Evolutionary conservation across 306 rosid species (phyloP), one percentile per base, ranked within the genome.

Genomic region (Prinsepia uniflora): DNA sequence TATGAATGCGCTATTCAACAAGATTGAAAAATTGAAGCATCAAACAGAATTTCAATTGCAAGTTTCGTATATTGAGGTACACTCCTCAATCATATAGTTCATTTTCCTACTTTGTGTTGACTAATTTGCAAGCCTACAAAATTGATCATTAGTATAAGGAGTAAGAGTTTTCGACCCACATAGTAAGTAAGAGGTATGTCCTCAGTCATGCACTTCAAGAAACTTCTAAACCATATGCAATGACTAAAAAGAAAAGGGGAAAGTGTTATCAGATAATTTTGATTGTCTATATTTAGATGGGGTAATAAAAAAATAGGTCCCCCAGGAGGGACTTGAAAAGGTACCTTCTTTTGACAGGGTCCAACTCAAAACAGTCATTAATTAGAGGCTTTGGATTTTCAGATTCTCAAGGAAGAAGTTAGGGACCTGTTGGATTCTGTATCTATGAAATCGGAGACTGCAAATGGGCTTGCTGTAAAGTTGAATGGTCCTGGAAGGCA

Each of bases 331-430:
- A 24, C 30, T 24, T 24, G 30, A 24, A 24, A 24, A 24, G 30
- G 30, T 0, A 24, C 30, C 30, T 24, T 24, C 30, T 24, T 24
- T 24, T 24, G 30, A 24, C 30, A 24, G 30, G 30, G 30, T 24
- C 30, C 30, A 24, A 24, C 30, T 24, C 30, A 24, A 24, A 30
- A 58, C 43, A 43, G 36, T 34, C 13, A 67, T 72, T 81, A 63
- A 67, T 75, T 76, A 24, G 62, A 78, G 68, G 69, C 13, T 76
- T 86, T 82, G 13, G 60, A 79, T 82, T 43, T 86, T 73, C 80
- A 90, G 96, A 84, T 90, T 71, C 78, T 87, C 67, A 90, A 84
- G 79, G 93, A 90, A 83, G 96, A 90, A 83, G 96, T 87, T 72
- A 73, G 87, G 82, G 96, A 87, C 80, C 83, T 90, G 81, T 76